Base-by-base conservation (phyloP, 306 rosid species). In the Hippophae tibetana region DNA sequence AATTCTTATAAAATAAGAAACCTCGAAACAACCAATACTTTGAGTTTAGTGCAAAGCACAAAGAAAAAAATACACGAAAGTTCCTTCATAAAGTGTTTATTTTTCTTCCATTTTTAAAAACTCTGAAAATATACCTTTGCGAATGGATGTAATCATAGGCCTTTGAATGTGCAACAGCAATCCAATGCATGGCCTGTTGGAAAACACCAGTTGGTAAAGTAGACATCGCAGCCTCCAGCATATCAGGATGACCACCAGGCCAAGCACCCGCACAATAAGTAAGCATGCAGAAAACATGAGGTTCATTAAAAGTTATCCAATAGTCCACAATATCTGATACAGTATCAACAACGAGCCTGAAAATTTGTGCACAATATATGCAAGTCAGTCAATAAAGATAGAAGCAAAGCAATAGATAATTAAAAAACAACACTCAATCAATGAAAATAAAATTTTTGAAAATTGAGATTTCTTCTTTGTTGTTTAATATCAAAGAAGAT, bases 241-340 rank as follows among this genome's bases (percentile, higher is more conserved):
- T 83, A 74, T 88, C 96, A 67, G 99, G 99, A 77, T 92, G 81
- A 70, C 99, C 99, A 59, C 96, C 96, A 52, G 96, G 96, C 96
- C 95, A 92, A 70, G 99, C 79, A 62, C 99, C 99, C 47, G 95
- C 95, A 73, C 84, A 85, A 68, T 88, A 92, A 58, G 96, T 88
- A 65, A 86, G 96, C 85, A 85, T 73, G 50, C 82, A 64, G 76
- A 92, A 92, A 74, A 92, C 83, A 58, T 92, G 96, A 60, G 98
- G 98, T 71, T 92, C 98, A 64, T 92, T 92, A 78, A 92, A 92
- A 38, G 89, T 88, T 57, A 92, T 75, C 98, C 98, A 92, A 65
- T 83, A 92, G 71, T 87, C 96, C 64, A 92, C 82, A 57, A 83
- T 69, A 63, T 83, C 89, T 54, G 84, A 72, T n/a, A 88, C 85